Conservation (phyloP, 208 protist genomes). For the Tritrichomonas musculus region DNA sequence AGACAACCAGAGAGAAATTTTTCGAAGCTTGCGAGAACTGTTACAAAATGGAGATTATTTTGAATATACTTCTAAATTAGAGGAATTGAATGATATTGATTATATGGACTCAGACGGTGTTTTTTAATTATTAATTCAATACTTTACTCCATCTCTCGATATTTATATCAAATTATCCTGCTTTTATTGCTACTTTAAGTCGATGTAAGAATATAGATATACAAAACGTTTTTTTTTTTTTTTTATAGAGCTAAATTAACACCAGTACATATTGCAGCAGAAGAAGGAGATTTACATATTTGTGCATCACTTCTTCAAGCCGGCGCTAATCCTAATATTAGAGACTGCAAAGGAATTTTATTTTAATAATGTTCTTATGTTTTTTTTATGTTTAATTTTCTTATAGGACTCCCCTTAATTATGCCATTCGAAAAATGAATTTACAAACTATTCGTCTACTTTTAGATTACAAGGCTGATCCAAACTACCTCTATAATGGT, state of each 20-base stretch:
- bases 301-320: background rate
- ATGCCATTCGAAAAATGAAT: background rate
- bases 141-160: background rate
- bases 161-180: background rate
- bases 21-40: too few relatives aligned
- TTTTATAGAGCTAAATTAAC: background rate
- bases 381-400: too few relatives aligned
- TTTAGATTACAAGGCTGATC: background rate
- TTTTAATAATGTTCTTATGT: too few relatives aligned
- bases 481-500: background rate
- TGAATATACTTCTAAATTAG: too few relatives aligned
- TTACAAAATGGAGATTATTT: too few relatives aligned
- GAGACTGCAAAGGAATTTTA: background rate
- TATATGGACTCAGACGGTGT: too few relatives aligned
- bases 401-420: background rate
- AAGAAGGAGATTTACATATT: background rate
- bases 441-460: background rate
- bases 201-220: background rate
- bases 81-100: too few relatives aligned
- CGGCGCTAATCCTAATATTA: background rate
- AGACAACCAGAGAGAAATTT: too few relatives aligned
- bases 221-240: background rate
- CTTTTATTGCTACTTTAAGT: background rate
- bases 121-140: too few relatives aligned
- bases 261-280: background rate